Evolutionary conservation across 352 stramenopile genomes (phyloP), one percentile per base, ranked within the genome.

Genomic region (Plasmopara viticola): DNA sequence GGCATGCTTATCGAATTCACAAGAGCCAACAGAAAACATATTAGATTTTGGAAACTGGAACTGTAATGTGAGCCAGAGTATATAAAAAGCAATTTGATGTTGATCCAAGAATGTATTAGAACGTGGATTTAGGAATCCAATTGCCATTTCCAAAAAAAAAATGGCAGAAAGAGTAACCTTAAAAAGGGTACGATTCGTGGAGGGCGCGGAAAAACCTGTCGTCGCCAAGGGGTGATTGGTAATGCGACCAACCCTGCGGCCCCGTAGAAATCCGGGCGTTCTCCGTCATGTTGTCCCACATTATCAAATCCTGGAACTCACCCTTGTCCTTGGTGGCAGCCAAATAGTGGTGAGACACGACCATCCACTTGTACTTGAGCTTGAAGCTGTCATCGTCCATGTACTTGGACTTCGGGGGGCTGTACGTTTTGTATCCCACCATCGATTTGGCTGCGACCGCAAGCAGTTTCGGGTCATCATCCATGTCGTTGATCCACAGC

Each of bases 211-310:
- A 28, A 45, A 45, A 45, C 9, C 29, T 31, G 15, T 9, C 40
- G 5, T 45, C 40, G 18, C 29, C 29, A 10, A 45, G 15, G 1
- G 40, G 40, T 18, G 40, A 15, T 9, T 33, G 4, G 29, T 15
- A 31, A 13, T 18, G n/a, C 10, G 29, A 45, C 17, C 25, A 45
- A 9, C n/a, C 29, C 10, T 20, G 28, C 3, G 34, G 8, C 14
- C 43, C 37, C 1, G 52, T 14, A 4, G 44, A 37, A 5, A 31
- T 5, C 1, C 38, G 52, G 7, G 44, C 52, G 25, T 29, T 29
- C 0, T 34, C 9, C 2, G 52, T 59, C 52, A 59, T 48, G n/a
- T 59, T 44, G 10, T 47, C 13, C 53, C 53, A 60, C 54, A 56
- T 56, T 14, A 56, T 35, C 14, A 61, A 48, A 9, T 51, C 20